Evolutionary conservation across 805 yeast species (phyloP).

Genomic region (Candida chilensis): DNA sequence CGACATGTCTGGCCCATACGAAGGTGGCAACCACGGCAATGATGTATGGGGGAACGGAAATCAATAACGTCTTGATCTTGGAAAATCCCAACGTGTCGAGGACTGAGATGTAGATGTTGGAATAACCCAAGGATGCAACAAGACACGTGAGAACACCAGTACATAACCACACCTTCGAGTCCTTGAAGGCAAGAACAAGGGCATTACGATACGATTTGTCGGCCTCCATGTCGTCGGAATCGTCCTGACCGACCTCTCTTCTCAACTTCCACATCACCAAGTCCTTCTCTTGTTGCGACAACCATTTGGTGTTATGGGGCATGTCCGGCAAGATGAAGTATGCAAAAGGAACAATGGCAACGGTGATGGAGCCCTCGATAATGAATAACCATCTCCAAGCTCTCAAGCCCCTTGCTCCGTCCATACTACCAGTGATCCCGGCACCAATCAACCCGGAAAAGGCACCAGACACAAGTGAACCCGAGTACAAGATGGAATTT

Average conservation of each 20-base stretch:
- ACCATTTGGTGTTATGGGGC: slow-evolving; percentile 40
- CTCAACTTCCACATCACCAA: slow-evolving; percentile 28
- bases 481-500: slow-evolving; percentile 40
- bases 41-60: slow-evolving; percentile 53
- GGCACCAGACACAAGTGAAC: slow-evolving; percentile 44
- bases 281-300: slow-evolving; percentile 35
- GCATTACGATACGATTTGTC: slow-evolving; percentile 26
- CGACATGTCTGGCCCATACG: slow-evolving; percentile 48
- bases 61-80: slow-evolving; percentile 39
- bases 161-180: slow-evolving; percentile 37
- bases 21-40: slow-evolving; percentile 42
- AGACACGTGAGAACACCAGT: slow-evolving; percentile 33
- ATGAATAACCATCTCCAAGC: slow-evolving; percentile 51
- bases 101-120: slow-evolving; percentile 54
- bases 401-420: slow-evolving; percentile 27
- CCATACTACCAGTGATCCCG: slow-evolving; percentile 36
- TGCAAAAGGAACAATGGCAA: slow-evolving; percentile 31
- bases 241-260: slow-evolving; percentile 28
- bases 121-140: slow-evolving; percentile 53
- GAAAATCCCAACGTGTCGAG: slow-evolving; percentile 45
- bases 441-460: slow-evolving; percentile 48
- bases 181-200: slow-evolving; percentile 23
- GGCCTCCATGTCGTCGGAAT: slow-evolving; percentile 13
- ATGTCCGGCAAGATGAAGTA: slow-evolving; percentile 41
- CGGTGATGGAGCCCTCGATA: slow-evolving; percentile 47